Evolutionary conservation across 164 flowering plant genomes (phyloP), one percentile per base, ranked within the genome.

Genomic region (Stephania yunnanensis): DNA sequence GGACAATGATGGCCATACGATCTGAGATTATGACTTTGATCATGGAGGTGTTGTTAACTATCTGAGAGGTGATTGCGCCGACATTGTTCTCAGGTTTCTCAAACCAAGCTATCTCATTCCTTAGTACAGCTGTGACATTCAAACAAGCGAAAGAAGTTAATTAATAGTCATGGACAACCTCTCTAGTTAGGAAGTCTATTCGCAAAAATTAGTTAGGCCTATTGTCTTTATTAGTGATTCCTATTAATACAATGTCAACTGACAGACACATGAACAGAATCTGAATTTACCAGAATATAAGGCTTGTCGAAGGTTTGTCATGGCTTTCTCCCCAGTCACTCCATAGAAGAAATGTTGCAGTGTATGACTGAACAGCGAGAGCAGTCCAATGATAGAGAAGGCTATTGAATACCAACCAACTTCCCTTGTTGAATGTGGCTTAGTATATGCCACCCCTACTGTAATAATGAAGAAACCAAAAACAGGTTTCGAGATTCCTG

Each of bases 401-500:
- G 58, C 5, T 0, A 86, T 11, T 17, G 93, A 87, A 77, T 83
- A 86, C 82, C 5, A 42, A 67, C 89, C 89, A 46, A 91, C 93
- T 74, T 52, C 17, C 29, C 69, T 55, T 80, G 53, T 80, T 61
- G 92, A 80, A 73, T 86, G 74, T 50, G 17, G 15, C 25, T 79
- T 46, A 71, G 83, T 87, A 72, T 89, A 91, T 73, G 87, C 88
- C 44, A 86, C 87, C 72, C 96, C 93, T 55, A 91, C 82, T 63
- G 96, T 91, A 71, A 91, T 88, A 69, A 91, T 91, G 85, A 80
- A 89, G 80, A 48, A 91, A 30, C 93, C 93, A 70, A 91, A 89
- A 72, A 91, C 2, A 20, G 93, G 96, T 81, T 89, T 91, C 29
- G 90, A 87, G 80, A 91, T 87, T 61, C 96, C 93, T 71, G 91